These are phyloP conservation scores for Dentiscutata heterogama DNA, from an alignment of 371 early-diverging fungal species.

Conservation along the genomic window DNA sequence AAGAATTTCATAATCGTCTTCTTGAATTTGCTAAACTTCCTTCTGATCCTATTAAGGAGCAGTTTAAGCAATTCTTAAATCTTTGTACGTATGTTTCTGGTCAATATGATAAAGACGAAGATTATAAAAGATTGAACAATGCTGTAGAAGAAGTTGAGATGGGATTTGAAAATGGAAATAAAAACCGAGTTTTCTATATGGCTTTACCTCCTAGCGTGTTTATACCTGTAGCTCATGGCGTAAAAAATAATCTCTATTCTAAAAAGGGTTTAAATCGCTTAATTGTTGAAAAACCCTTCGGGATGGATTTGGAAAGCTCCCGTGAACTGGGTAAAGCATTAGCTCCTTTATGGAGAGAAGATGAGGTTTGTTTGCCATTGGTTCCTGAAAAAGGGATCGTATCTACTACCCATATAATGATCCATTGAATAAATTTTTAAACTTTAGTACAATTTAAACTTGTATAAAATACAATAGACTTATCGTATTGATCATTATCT, in stretches of 20 bases:
- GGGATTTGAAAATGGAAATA: constrained; percentile 54
- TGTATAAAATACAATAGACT: constrained; percentile 62
- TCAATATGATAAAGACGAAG: constrained; percentile 86
- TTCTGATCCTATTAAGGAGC: constrained; percentile 63
- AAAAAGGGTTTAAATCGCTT: constrained; percentile 71
- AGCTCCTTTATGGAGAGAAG: constrained; percentile 81
- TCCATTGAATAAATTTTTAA: neutral
- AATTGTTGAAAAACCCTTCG: constrained; percentile 99
- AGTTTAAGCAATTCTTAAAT: constrained; percentile 77
- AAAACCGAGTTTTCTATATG: constrained; percentile 94
- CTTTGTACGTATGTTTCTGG: constrained; percentile 89
- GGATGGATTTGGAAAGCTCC: constrained; percentile 89
- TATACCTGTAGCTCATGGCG: constrained; percentile 78
- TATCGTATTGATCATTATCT: constrained; percentile 99
- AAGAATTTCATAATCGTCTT: constrained; percentile 82
- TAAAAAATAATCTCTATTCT: constrained; percentile 74
- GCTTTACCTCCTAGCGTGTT: constrained; percentile 98
- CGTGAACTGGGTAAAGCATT: constrained; percentile 74
- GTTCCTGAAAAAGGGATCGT: too few relatives aligned
- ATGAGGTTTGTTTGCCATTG: constrained; percentile 68
- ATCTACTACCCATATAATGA: neutral
- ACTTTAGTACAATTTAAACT: neutral
- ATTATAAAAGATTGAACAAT: constrained; percentile 72
- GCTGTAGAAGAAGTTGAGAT: constrained; percentile 65
- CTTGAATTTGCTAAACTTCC: constrained; percentile 73